phyloP scores from a whole-genome alignment of 768 basidiomycete species.

The Macrolepiota dolichaula region DNA sequence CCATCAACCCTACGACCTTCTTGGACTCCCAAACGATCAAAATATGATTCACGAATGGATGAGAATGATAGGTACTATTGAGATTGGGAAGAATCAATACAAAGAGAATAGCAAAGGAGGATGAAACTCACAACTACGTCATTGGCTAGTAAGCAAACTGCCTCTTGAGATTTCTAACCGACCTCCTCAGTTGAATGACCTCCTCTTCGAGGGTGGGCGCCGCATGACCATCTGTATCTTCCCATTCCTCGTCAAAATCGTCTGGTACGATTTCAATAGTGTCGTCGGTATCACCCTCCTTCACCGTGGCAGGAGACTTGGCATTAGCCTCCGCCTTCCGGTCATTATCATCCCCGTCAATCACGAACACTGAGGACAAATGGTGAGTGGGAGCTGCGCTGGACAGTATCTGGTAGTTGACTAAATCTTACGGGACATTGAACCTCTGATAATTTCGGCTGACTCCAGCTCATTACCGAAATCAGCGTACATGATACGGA shows the following conservation, averaged over 20 bases:
- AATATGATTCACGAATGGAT: background rate
- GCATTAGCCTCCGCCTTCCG: too few relatives aligned
- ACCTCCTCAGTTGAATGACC: background rate
- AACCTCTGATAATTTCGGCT: background rate
- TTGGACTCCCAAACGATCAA: background rate
- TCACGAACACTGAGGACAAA: too few relatives aligned
- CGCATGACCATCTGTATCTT: background rate
- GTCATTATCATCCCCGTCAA: too few relatives aligned
- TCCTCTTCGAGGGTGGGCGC: background rate
- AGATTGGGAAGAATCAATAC: background rate
- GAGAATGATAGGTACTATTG: background rate
- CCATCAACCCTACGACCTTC: background rate
- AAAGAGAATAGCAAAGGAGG: background rate
- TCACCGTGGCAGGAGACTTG: too few relatives aligned
- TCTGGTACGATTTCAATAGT: too few relatives aligned
- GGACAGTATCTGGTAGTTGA: too few relatives aligned
- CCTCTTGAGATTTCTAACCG: background rate
- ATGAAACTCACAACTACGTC: background rate
- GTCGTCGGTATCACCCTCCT: background rate
- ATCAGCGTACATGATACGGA: background rate
- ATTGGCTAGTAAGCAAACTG: background rate
- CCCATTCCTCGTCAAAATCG: too few relatives aligned
- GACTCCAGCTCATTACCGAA: background rate
- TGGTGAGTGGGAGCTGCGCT: too few relatives aligned
- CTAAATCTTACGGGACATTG: background rate